A percentile compares a stretch with the other conserved stretches of the same genome.
Evolutionary conservation across 2,329 filamentous ascomycete species (phyloP).

Genomic region (Tolypocladium pustulatum): DNA sequence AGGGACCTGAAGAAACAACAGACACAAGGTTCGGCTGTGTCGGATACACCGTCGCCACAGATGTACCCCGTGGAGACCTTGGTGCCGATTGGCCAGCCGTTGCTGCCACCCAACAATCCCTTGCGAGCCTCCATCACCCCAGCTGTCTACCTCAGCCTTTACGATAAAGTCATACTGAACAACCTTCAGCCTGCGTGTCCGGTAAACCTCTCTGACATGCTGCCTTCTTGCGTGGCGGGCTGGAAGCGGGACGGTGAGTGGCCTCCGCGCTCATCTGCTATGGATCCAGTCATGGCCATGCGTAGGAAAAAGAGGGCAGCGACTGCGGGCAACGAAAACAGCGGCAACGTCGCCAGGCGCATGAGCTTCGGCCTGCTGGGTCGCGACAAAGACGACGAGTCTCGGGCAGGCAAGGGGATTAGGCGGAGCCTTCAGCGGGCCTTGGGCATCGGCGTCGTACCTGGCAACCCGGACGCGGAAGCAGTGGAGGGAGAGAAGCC

Average conservation of each 20-base stretch:
- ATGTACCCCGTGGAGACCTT: conserved; percentile 47
- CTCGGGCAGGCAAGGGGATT: conserved; percentile 26
- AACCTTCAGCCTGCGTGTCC: conserved; percentile 75
- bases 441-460: conserved; percentile 25
- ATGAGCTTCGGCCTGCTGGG: conserved; percentile 38
- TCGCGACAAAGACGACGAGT: conserved; percentile 24
- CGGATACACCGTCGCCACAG: conserved; percentile 10
- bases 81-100: conserved; percentile 61
- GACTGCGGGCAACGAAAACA: conserved; percentile 11
- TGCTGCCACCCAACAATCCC: conserved; percentile 63
- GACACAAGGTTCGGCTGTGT: conserved; percentile 21
- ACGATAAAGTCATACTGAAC: conserved; percentile 78
- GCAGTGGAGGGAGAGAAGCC: not conserved
- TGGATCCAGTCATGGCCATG: conserved; percentile 22
- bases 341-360: conserved; percentile 24
- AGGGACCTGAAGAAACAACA: conserved; percentile 19
- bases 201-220: conserved; percentile 76
- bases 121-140: conserved; percentile 70
- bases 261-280: conserved; percentile 51
- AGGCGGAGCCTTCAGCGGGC: conserved; percentile 36
- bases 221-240: conserved; percentile 70
- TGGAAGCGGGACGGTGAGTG: conserved; percentile 94
- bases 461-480: not conserved
- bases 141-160: conserved; percentile 68
- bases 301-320: conserved; percentile 28